phyloP scores from a whole-genome alignment of 225 moss, liverwort and hornwort genomes.

The Antitrichia curtipendula region DNA sequence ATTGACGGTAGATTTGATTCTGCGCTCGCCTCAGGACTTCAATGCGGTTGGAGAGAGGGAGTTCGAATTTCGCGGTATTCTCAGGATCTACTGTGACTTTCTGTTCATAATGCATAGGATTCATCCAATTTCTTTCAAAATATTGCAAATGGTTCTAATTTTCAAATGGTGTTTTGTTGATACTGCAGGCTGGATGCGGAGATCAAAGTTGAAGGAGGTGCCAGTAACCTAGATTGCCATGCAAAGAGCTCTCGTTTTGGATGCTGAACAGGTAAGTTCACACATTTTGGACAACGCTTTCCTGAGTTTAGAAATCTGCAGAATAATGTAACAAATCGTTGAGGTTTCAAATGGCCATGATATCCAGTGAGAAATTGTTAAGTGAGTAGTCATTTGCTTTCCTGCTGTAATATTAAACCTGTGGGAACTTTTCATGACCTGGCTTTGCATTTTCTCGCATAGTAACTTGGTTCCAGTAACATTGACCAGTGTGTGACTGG shows the following conservation, averaged over 20 bases:
- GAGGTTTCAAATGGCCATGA: neutral
- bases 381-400: neutral
- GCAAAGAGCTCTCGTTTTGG: neutral
- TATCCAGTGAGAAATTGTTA: neutral
- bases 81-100: neutral
- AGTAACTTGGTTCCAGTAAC: neutral
- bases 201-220: neutral
- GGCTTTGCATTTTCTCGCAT: neutral
- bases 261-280: neutral
- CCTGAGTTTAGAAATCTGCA: neutral
- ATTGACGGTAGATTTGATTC: constrained; percentile 69
- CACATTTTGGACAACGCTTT: neutral
- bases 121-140: neutral
- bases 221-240: neutral
- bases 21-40: constrained; percentile 75
- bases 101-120: neutral
- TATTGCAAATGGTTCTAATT: neutral
- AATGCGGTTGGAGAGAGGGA: constrained; percentile 80
- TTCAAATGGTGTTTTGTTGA: neutral
- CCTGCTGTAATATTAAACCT: neutral
- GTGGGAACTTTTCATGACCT: neutral
- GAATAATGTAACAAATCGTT: neutral
- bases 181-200: neutral
- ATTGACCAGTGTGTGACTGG: neutral
- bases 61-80: constrained; percentile 66